Conservation (phyloP, 2,329 filamentous ascomycete species). For the Pseudogymnoascus sp. region DNA sequence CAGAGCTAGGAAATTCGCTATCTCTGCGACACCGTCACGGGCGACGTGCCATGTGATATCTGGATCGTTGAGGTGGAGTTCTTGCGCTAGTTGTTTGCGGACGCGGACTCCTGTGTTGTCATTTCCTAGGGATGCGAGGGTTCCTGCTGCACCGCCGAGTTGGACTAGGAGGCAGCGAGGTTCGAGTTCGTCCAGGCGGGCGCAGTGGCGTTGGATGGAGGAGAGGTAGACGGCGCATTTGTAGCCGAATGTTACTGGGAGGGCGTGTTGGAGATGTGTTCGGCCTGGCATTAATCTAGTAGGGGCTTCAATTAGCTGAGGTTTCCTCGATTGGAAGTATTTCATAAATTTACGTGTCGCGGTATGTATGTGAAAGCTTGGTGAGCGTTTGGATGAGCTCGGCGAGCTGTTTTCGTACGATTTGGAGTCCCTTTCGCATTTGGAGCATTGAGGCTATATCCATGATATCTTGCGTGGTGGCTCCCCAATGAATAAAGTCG, state of each 20-base stretch:
- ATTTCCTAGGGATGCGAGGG: slow-evolving; percentile 41
- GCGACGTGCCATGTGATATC: slow-evolving; percentile 47
- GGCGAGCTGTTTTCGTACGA: slow-evolving; percentile 36
- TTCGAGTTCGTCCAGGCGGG: slow-evolving; percentile 37
- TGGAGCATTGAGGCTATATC: slow-evolving; percentile 43
- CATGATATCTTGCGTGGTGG: slow-evolving; percentile 49
- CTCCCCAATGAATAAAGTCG: slow-evolving; percentile 48
- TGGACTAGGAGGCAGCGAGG: slow-evolving; percentile 39
- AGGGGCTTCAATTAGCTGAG: neutral
- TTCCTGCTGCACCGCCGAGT: slow-evolving; percentile 45
- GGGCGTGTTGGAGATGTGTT: slow-evolving; percentile 45
- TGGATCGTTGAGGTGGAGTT: slow-evolving; percentile 37
- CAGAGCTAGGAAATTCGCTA: slow-evolving; percentile 41
- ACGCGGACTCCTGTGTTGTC: slow-evolving; percentile 38
- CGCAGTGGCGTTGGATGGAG: slow-evolving; percentile 36
- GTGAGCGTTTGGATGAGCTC: slow-evolving; percentile 35
- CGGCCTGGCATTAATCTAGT: slow-evolving; percentile 39
- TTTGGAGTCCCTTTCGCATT: slow-evolving; percentile 37
- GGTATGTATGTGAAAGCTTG: slow-evolving; percentile 22
- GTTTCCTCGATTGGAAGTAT: neutral
- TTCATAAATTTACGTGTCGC: neutral
- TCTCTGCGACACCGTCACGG: slow-evolving; percentile 42
- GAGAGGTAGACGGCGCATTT: slow-evolving; percentile 46
- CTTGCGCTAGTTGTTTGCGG: slow-evolving; percentile 36
- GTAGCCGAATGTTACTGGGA: slow-evolving; percentile 46